phyloP scores from a whole-genome alignment of 2,329 filamentous ascomycete species.

The Sporothrix variecibatus region DNA sequence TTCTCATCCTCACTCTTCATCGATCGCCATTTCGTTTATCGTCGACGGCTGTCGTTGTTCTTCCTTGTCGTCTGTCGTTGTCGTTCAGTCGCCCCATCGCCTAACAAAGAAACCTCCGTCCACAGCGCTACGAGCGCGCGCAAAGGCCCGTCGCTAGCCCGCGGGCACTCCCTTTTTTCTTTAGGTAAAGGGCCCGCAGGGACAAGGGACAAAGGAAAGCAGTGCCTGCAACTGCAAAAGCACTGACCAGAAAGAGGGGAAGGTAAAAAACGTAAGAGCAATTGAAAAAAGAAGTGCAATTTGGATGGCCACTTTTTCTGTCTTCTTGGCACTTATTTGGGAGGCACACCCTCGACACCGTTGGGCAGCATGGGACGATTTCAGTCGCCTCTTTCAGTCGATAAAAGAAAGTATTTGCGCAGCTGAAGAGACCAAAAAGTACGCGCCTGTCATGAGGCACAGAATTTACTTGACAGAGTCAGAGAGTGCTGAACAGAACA shows the following conservation, averaged over 20 bases:
- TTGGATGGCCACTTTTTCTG: not conserved
- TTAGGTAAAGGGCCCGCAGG: not conserved
- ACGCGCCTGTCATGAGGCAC: not conserved
- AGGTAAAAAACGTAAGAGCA: not conserved
- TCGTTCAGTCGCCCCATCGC: not conserved
- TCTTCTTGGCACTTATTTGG: not conserved
- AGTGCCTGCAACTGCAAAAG: not conserved
- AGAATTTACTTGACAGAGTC: not conserved
- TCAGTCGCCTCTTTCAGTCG: not conserved
- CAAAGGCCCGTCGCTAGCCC: slow-evolving; percentile 13
- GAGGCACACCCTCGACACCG: not conserved
- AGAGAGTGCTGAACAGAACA: not conserved
- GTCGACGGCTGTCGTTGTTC: not conserved
- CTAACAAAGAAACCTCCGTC: not conserved
- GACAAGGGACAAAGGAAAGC: not conserved
- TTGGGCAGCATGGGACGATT: not conserved
- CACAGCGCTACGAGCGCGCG: not conserved
- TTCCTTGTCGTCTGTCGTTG: not conserved
- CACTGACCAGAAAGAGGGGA: slow-evolving; percentile 11
- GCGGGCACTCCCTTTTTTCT: slow-evolving; percentile 5
- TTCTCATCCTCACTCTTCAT: not conserved
- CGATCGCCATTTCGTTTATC: not conserved
- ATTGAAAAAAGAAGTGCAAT: not conserved
- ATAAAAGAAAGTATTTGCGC: not conserved
- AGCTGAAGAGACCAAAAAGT: not conserved